phyloP scores from a whole-genome alignment of 176 grass and related monocot genomes.

The Alloteropsis semialata region DNA sequence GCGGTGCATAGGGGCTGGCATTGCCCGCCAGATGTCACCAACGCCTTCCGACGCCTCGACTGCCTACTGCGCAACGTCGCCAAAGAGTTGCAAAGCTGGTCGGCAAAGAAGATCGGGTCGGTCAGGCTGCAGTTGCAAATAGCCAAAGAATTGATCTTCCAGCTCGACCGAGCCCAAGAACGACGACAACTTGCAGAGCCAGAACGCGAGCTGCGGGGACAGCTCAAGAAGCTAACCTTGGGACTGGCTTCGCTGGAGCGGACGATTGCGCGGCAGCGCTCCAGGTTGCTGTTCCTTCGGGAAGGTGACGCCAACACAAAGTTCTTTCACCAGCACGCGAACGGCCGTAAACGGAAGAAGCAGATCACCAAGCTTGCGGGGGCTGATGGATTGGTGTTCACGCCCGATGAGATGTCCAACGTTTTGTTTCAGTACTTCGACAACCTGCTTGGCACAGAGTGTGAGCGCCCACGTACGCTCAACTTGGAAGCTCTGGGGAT shows the following conservation, averaged over 20 bases:
- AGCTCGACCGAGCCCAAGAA: not conserved
- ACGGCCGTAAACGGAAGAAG: rapidly evolving
- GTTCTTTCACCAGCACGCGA: not conserved
- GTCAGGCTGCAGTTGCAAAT: not conserved
- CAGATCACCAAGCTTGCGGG: not conserved
- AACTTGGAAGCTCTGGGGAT: too few species aligned
- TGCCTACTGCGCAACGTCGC: too few species aligned
- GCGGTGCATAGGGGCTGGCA: too few species aligned
- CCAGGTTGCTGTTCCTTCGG: rapidly evolving
- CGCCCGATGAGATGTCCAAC: rapidly evolving
- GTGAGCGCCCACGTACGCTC: too few species aligned
- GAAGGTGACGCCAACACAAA: not conserved
- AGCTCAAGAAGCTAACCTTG: not conserved
- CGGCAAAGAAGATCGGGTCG: not conserved
- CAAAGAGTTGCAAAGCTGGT: not conserved
- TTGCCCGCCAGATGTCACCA: too few species aligned
- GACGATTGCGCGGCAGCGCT: not conserved
- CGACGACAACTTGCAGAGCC: rapidly evolving
- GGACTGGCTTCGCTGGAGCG: not conserved
- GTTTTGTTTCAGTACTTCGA: too few species aligned
- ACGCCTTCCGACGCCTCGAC: too few species aligned
- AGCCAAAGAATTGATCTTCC: not conserved
- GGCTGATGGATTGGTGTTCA: rapidly evolving
- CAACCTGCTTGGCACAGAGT: too few species aligned
- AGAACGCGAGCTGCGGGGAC: too few species aligned